Base-by-base conservation (phyloP, 352 stramenopile species). In the Elongisporangium undulatum region DNA sequence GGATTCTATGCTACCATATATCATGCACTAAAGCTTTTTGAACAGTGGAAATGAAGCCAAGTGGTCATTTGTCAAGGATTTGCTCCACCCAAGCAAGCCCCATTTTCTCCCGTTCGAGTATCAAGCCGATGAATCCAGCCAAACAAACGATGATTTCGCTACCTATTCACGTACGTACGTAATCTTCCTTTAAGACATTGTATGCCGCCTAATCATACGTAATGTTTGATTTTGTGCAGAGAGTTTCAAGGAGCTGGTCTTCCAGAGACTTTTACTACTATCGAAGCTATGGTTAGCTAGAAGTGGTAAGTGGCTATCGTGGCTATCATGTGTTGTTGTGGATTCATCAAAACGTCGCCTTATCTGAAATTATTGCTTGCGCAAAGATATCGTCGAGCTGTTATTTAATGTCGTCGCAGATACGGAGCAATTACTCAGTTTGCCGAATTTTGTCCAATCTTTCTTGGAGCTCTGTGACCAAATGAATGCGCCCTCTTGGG, bases 31-130 rank as follows among this genome's bases (percentile, higher is more conserved):
- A n/a, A n/a, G n/a, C n/a, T n/a, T n/a, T n/a, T 49, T 20, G 8
- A 52, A 13, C 17, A 12, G 51, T 63, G 74, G 68, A 54, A 72
- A 58, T 48, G 69, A 83, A 10, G 67, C 69, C 22, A 73, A 68
- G n/a, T 85, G 75, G 75, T 69, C 64, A 16, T 53, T 82, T 17
- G 74, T 78, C 7, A 79, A 77, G 59, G 62, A 74, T 6, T 61
- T 85, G 9, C 64, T 85, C 13, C 72, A 81, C 21, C 64, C 63
- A 16, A 56, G 57, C n/a, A 77, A 67, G 21, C 61, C 10, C 3
- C 54, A 68, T 34, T 82, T 81, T 48, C 71, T 85, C 23, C 75
- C 73, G 29, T 82, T 82, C 34, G 58, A 62, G 6, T 75, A 67
- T 61, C 49, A 45, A 17, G 34, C 10, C 16, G 34, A 45, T 17